Evolutionary conservation across 768 basidiomycete genomes (phyloP), one percentile per base, ranked within the genome.

Genomic region (Ramaria sp.): DNA sequence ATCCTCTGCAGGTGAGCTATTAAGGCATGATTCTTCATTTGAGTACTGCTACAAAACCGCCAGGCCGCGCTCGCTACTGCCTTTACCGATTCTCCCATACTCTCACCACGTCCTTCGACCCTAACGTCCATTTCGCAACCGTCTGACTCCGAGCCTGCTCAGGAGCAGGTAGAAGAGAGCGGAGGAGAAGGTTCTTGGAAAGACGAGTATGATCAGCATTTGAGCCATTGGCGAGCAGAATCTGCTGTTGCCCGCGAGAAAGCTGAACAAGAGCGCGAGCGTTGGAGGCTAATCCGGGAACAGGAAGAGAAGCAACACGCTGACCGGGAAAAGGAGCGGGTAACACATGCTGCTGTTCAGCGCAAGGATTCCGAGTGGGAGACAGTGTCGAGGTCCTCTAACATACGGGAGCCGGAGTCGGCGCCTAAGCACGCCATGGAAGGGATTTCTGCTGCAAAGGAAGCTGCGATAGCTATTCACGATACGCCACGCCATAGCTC

Each of bases 231-330:
- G 90, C 83, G 83, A 41, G 78, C 78, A 22, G 79, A 82, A 63
- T 84, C 83, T 39, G 83, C 87, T 31, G 79, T 79, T 59, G 83
- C 82, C 45, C 83, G 88, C 52, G 74, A 80, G 65, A 88, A 84
- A 66, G 85, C 88, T 9, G 88, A 89, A 71, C 76, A 75, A 59
- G 80, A 83, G 67, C 84, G 88, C 10, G 76, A 76, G 43, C 74
- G 76, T 60, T 91, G 86, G 87, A 88, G 87, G 66, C 71, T 73
- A 15, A 72, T 85, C 49, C 78, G 89, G 42, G 75, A 57, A 19
- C 34, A 73, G 33, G 72, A 72, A 34, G 83, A 88, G 42, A 75
- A 57, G 13, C 34, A 73, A 30, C 72, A 72, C 33, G 83, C 30
- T 49, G 43, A 33, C 3, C 51, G 31, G 37, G 37, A 52, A 15